phyloP scores from a whole-genome alignment of 768 basidiomycete genomes.

The Tylopilus sp. region DNA sequence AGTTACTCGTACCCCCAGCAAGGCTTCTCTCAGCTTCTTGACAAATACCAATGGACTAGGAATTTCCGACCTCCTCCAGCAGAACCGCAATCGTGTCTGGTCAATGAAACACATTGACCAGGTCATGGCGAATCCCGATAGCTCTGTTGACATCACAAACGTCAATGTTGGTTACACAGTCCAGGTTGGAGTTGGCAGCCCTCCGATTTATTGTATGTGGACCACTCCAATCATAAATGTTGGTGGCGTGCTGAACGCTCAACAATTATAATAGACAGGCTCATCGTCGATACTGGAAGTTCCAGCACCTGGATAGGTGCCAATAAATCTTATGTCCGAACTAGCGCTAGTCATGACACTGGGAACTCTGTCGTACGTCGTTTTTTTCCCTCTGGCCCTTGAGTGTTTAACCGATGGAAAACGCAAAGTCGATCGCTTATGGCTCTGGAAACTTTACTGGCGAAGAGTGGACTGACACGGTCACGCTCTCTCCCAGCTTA shows the following conservation, averaged over 20 bases:
- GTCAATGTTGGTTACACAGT: not conserved
- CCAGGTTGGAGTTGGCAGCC: not conserved
- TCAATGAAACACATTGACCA: not conserved
- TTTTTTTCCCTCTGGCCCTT: not conserved
- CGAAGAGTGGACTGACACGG: not conserved
- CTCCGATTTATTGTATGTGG: conserved; percentile 11
- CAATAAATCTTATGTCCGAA: conserved; percentile 25
- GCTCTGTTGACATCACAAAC: no score
- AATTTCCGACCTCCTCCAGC: not conserved
- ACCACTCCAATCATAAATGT: not conserved
- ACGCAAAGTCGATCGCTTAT: not conserved
- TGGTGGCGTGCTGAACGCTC: not conserved
- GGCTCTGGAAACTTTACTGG: not conserved
- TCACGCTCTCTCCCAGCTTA: not conserved
- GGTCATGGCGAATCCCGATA: not conserved
- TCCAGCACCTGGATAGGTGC: conserved; percentile 28
- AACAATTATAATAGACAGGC: conserved; percentile 21
- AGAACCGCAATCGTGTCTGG: not conserved
- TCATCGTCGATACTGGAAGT: conserved; percentile 28
- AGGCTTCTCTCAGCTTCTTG: not conserved
- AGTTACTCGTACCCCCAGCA: not conserved
- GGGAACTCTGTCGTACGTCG: conserved; percentile 9
- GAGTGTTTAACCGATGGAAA: no score
- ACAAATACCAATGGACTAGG: not conserved
- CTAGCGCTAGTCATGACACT: conserved; percentile 26